phyloP scores from a whole-genome alignment of 2,329 filamentous ascomycete genomes.

The Claviceps africana region DNA sequence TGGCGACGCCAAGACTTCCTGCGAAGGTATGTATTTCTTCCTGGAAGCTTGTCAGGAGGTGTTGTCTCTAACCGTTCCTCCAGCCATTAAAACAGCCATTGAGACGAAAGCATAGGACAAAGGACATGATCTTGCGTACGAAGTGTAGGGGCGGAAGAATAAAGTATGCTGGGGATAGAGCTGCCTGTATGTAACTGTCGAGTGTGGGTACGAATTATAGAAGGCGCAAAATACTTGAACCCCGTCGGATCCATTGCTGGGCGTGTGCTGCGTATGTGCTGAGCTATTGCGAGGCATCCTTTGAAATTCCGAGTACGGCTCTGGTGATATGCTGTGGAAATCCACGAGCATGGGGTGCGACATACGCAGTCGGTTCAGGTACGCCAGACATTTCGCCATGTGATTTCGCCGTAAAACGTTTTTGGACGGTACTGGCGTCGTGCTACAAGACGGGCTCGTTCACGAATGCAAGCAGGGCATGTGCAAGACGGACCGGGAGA shows the following conservation, averaged over 20 bases:
- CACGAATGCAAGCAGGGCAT: too few species aligned
- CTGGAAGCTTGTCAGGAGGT: conserved; percentile 2
- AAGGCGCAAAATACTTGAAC: background rate
- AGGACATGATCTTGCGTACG: background rate
- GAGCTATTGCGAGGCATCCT: too few species aligned
- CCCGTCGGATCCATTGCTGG: background rate
- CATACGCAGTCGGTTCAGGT: too few species aligned
- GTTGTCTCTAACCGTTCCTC: conserved; percentile 8
- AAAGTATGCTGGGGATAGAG: background rate
- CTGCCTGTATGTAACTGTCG: background rate
- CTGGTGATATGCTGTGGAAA: too few species aligned
- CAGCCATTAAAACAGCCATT: conserved; percentile 10
- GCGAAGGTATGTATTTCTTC: conserved; percentile 47
- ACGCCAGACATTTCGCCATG: too few species aligned
- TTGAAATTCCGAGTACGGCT: too few species aligned
- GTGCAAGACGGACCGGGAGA: background rate
- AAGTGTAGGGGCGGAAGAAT: background rate
- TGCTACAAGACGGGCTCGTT: too few species aligned
- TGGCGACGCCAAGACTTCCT: conserved; percentile 73
- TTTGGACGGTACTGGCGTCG: background rate
- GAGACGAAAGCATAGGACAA: conserved; percentile 8
- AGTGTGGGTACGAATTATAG: background rate
- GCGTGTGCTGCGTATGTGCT: too few species aligned
- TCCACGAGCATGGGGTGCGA: too few species aligned
- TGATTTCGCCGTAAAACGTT: too few species aligned